Base-by-base conservation (phyloP, 202 grass and related monocot species). In the Dendrocalamus latiflorus region DNA sequence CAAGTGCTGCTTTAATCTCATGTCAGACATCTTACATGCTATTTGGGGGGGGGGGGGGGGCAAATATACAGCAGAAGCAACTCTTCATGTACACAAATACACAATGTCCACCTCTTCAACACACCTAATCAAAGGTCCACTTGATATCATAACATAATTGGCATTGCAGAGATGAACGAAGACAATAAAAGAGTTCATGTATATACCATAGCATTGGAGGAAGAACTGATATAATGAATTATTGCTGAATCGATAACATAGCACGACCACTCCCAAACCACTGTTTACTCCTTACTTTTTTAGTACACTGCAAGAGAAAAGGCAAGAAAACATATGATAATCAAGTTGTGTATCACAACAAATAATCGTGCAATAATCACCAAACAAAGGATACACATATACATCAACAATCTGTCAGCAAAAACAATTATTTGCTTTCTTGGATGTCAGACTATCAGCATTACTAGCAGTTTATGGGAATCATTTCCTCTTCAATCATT, bases 301-400 rank as follows among this genome's bases (percentile, higher is more conserved):
- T 41, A 88, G 75, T 41, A 88, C 86, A 26, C 86, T 83, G 80
- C 86, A 59, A 14, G 9, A 5, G 4, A 72, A 48, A 22, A 72
- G 53, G 34, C 68, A 14, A 5, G 16, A 36, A 70, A 26, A 45
- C 24, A 28, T 15, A 30, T 26, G 10, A 70, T 47, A 18, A 48
- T 45, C 24, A 28, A 49, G 24, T 70, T 30, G 22, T 48, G 11
- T 17, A 48, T 28, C 42, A 70, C 43, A 36, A 26, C 42, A 47
- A 48, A 70, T 20, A 45, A 47, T 48, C 13, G 6, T 70, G 21
- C 21, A 25, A 70, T 47, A 25, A 48, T 45, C n/a, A 48, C 67
- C 42, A 70, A 70, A 36, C 21, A 14, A 12, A 47, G 2, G 21
- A 25, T 26, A 45, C 21, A 17, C 3, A 69, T 18, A 68, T 70